phyloP scores from a whole-genome alignment of 2,329 filamentous ascomycete genomes.

The Paecilomyces sp. region DNA sequence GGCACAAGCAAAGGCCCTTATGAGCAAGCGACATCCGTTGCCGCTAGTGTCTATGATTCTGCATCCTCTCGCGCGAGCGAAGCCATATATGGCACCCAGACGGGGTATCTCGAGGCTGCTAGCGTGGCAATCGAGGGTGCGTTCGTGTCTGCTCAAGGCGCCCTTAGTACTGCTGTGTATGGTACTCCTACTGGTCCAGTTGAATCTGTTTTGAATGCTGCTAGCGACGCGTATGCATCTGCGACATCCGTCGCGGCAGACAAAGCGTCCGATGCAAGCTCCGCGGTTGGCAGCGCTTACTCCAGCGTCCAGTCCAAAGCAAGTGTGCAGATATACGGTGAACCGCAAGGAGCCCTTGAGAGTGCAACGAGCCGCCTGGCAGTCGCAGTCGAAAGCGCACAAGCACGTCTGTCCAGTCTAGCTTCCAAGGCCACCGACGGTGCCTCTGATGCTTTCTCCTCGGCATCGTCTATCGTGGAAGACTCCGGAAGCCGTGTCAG shows the following conservation, averaged over 20 bases:
- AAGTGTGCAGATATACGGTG: too few species aligned
- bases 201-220: too few species aligned
- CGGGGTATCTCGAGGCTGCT: too few species aligned
- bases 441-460: constrained; percentile 26
- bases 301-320: too few species aligned
- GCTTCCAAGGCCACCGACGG: constrained; percentile 24
- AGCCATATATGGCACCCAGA: too few species aligned
- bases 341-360: constrained; percentile 16
- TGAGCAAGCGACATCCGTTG: constrained; percentile 49
- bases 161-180: constrained; percentile 52
- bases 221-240: constrained; percentile 15
- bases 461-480: constrained; percentile 36
- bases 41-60: constrained; percentile 46
- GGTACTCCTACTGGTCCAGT: constrained; percentile 20
- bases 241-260: constrained; percentile 40
- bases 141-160: constrained; percentile 48
- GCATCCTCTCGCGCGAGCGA: constrained; percentile 33
- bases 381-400: constrained; percentile 28
- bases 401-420: constrained; percentile 23
- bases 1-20: constrained; percentile 47
- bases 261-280: constrained; percentile 14
- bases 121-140: constrained; percentile 38
- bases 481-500: constrained; percentile 42
- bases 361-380: constrained; percentile 23
- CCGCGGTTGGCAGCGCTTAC: too few species aligned